Conservation (phyloP, 371 early-diverging fungal genomes). For the Syncephalastrum monosporum region DNA sequence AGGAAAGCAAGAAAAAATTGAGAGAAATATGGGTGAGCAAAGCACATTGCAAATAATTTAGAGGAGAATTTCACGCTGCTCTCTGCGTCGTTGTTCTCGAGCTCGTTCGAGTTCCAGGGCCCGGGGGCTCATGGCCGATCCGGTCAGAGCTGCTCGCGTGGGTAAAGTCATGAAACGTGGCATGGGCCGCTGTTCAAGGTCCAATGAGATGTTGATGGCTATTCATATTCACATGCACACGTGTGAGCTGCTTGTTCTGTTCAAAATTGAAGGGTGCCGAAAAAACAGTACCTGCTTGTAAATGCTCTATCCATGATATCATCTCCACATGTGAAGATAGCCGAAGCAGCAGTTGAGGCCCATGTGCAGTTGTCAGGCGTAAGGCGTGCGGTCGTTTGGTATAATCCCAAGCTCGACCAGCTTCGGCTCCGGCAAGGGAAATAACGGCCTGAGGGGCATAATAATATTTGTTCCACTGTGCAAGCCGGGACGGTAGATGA, state of each 20-base stretch:
- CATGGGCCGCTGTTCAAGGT: slow-evolving; percentile 45
- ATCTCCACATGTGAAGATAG: slow-evolving; percentile 37
- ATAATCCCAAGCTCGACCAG: slow-evolving; percentile 42
- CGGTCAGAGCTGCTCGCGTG: slow-evolving; percentile 18
- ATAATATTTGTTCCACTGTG: slow-evolving; percentile 32
- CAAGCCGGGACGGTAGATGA: slow-evolving; percentile 12
- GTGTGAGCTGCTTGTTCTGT: not conserved
- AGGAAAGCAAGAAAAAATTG: too few relatives aligned
- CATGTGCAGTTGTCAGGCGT: slow-evolving; percentile 37
- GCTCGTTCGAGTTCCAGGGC: slow-evolving; percentile 29
- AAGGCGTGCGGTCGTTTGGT: slow-evolving; percentile 37
- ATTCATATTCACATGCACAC: not conserved
- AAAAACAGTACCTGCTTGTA: slow-evolving; percentile 41
- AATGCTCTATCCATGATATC: slow-evolving; percentile 49
- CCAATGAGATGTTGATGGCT: slow-evolving; percentile 47
- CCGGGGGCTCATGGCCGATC: slow-evolving; percentile 19
- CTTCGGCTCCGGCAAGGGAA: slow-evolving; percentile 44
- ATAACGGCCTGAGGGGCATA: slow-evolving; percentile 27
- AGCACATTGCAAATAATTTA: slow-evolving; percentile 8
- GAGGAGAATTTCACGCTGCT: slow-evolving; percentile 34
- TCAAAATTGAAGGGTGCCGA: slow-evolving; percentile 2
- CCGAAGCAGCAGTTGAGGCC: slow-evolving; percentile 41
- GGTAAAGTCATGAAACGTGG: slow-evolving; percentile 49
- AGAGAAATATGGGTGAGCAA: too few relatives aligned
- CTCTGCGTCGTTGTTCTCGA: slow-evolving; percentile 38